Conservation (phyloP, 2,329 filamentous ascomycete species). For the Pseudovirgaria hyperparasitica region DNA sequence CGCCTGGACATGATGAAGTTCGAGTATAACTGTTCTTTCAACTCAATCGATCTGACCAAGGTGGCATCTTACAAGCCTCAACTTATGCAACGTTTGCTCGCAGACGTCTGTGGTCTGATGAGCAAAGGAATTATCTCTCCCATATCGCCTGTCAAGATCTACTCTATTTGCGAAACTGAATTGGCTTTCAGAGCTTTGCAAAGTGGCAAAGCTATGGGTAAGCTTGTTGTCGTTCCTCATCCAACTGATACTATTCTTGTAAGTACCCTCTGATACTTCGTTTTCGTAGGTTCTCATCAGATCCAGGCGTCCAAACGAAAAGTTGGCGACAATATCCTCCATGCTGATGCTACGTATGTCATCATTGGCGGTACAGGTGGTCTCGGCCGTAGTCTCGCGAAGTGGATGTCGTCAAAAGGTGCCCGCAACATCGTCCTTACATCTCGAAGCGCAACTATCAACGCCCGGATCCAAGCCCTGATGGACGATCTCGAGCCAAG, state of each 20-base stretch:
- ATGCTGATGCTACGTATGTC: conserved; percentile 16
- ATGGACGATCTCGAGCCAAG: conserved; percentile 7
- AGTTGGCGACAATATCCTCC: no score
- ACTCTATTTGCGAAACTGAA: conserved; percentile 7
- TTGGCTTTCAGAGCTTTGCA: conserved; percentile 10
- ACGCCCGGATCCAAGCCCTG: conserved; percentile 7
- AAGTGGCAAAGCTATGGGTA: conserved; percentile 6
- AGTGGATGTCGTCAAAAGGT: conserved; percentile 14
- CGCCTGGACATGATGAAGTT: conserved; percentile 4
- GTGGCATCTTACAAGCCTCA: no score
- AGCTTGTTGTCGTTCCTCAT: conserved; percentile 9
- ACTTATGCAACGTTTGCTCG: conserved; percentile 8
- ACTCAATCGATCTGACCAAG: no score
- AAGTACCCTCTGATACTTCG: no score
- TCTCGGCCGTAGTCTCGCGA: conserved; percentile 14
- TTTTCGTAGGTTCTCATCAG: no score
- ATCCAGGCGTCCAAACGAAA: no score
- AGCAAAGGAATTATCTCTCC: conserved; percentile 9
- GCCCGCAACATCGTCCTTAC: conserved; percentile 13
- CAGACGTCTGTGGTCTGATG: conserved; percentile 9
- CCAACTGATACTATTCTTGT: conserved; percentile 12
- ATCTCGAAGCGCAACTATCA: conserved; percentile 10
- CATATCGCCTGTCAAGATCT: conserved; percentile 4
- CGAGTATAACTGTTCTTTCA: conserved; percentile 1
- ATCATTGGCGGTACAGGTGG: conserved; percentile 17